Percentiles rank a stretch among this genome's conserved stretches.
Conservation (phyloP, 495 filamentous ascomycete species). For the Xylaria flabelliformis region DNA sequence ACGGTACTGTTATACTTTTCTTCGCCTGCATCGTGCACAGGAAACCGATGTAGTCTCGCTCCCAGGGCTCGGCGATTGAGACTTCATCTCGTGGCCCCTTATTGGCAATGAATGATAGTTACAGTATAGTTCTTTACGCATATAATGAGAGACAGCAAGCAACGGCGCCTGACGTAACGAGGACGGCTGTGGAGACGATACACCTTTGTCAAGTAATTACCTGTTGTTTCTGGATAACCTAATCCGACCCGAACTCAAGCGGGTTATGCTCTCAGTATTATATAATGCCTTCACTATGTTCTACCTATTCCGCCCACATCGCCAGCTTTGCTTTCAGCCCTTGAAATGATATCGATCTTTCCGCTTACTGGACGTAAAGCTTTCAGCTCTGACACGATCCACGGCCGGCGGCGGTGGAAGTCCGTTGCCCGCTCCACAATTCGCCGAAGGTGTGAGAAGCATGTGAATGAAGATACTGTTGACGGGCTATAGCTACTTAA, state of each 20-base stretch:
- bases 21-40: constrained; percentile 25
- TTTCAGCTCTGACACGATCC: constrained; percentile 18
- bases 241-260: not conserved
- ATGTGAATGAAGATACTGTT: not conserved
- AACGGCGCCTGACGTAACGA: not conserved
- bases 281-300: not conserved
- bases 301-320: not conserved
- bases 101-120: not conserved
- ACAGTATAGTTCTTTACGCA: not conserved
- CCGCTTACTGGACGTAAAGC: not conserved
- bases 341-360: not conserved
- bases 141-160: not conserved
- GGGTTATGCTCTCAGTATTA: not conserved
- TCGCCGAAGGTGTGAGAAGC: not conserved
- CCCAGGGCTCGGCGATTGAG: not conserved
- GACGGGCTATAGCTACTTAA: not conserved
- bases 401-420: constrained; percentile 22
- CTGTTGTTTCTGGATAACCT: not conserved
- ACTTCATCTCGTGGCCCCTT: constrained; percentile 9
- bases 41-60: constrained; percentile 24
- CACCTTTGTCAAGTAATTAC: not conserved
- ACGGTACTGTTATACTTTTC: constrained; percentile 38
- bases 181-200: constrained; percentile 13
- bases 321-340: not conserved
- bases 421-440: constrained; percentile 22